Conservation (phyloP, 345 rosid species). For the Lepidium sativum region DNA sequence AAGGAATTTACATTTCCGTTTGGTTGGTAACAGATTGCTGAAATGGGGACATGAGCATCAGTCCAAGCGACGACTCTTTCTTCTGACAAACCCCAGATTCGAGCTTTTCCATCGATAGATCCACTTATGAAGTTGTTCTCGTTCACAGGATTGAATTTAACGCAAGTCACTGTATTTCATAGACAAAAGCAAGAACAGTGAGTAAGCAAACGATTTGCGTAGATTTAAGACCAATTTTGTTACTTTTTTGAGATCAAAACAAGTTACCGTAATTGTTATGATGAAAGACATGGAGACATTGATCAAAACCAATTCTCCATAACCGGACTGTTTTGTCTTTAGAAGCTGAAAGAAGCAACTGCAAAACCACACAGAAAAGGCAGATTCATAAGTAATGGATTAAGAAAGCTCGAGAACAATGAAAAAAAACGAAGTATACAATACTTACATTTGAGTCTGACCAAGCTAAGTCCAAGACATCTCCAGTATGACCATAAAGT, state of each 20-base stretch:
- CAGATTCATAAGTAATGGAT: background rate
- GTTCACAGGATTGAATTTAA: slow-evolving; percentile 69
- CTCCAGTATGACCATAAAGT: slow-evolving; percentile 57
- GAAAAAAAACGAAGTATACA: slow-evolving; percentile 20
- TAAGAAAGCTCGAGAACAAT: background rate
- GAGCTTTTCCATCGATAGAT: slow-evolving; percentile 87
- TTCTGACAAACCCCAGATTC: slow-evolving; percentile 75
- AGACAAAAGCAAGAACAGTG: background rate
- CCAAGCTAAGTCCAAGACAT: slow-evolving; percentile 79
- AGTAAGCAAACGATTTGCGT: background rate
- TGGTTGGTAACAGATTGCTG: slow-evolving; percentile 65
- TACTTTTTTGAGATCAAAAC: background rate
- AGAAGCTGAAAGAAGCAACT: slow-evolving; percentile 73
- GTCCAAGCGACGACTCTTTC: slow-evolving; percentile 75
- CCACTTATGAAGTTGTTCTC: slow-evolving; percentile 75
- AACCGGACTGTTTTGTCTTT: slow-evolving; percentile 67
- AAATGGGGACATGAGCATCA: slow-evolving; percentile 53
- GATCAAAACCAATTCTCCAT: slow-evolving; percentile 54
- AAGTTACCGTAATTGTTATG: slow-evolving; percentile 63
- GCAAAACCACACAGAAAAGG: slow-evolving; percentile 20
- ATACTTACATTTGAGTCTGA: slow-evolving; percentile 73
- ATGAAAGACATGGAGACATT: slow-evolving; percentile 46
- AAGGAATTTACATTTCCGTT: slow-evolving; percentile 51
- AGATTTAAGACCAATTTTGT: background rate
- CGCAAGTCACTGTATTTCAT: slow-evolving; percentile 63